phyloP scores from a whole-genome alignment of 352 stramenopile species.

The Globisporangium takayamanum region DNA sequence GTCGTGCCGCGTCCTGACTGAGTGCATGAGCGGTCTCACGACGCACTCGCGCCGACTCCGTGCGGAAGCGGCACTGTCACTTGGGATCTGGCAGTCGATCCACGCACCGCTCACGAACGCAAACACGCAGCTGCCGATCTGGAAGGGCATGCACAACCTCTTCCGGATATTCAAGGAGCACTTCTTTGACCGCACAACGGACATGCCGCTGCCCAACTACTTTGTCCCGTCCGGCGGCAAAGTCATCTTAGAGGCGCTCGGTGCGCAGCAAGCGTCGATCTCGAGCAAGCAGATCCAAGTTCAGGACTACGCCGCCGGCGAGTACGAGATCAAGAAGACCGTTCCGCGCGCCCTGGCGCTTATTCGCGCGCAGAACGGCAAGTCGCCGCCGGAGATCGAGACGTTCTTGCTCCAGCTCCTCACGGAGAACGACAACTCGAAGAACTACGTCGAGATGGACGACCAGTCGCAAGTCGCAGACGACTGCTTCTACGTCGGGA shows the following conservation, averaged over 20 bases:
- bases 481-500: constrained; percentile 83
- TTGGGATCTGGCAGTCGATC: constrained; percentile 84
- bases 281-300: constrained; percentile 84
- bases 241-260: constrained; percentile 69
- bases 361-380: constrained; percentile 72
- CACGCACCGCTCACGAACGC: constrained; percentile 77
- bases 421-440: constrained; percentile 84
- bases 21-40: constrained; percentile 81
- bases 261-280: constrained; percentile 74
- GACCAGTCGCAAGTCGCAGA: constrained; percentile 79
- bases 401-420: constrained; percentile 73
- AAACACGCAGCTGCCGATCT: constrained; percentile 74
- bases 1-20: constrained; percentile 75
- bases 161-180: constrained; percentile 88
- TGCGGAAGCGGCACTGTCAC: constrained; percentile 63
- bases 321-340: constrained; percentile 87
- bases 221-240: constrained; percentile 81
- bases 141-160: constrained; percentile 84
- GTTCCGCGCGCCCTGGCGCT: constrained; percentile 72
- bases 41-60: constrained; percentile 73
- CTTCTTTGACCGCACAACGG: constrained; percentile 72
- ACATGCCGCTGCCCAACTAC: constrained; percentile 86
- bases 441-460: constrained; percentile 87
- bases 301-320: constrained; percentile 75
- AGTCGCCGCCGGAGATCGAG: constrained; percentile 73